phyloP scores from a whole-genome alignment of 1,139 yeast species.

The Groenewaldozyma sp. region DNA sequence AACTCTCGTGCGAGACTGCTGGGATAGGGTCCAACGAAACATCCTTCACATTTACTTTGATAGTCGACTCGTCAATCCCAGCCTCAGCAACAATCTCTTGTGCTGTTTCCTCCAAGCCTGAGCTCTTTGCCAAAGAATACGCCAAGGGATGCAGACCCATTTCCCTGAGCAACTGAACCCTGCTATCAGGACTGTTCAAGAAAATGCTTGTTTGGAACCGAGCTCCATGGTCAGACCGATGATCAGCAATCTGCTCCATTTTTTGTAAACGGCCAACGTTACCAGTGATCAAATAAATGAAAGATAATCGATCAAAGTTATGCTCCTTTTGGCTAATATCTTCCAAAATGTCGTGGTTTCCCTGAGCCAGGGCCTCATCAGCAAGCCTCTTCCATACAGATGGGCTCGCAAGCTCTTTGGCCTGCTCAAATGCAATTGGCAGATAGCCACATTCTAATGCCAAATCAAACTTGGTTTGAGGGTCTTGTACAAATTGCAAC shows the following conservation, averaged over 20 bases:
- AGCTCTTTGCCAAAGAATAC: conserved; percentile 82
- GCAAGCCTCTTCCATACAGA: conserved; percentile 77
- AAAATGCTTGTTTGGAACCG: conserved; percentile 78
- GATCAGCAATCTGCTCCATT: conserved; percentile 87
- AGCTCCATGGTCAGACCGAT: conserved; percentile 73
- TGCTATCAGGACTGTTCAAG: conserved; percentile 62
- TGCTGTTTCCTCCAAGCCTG: conserved; percentile 72
- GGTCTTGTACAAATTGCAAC: conserved; percentile 90
- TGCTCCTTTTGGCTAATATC: conserved; percentile 82
- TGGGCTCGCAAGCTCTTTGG: conserved; percentile 60
- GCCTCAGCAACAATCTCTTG: conserved; percentile 60
- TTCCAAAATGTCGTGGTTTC: conserved; percentile 79
- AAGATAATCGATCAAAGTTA: conserved; percentile 79
- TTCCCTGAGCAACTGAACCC: conserved; percentile 65
- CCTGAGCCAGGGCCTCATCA: conserved; percentile 81
- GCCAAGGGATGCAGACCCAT: conserved; percentile 86
- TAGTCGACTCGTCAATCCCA: conserved; percentile 48
- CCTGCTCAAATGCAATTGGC: conserved; percentile 81
- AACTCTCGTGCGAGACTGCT: conserved; percentile 38
- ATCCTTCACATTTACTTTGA: conserved; percentile 43
- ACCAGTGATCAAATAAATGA: conserved; percentile 79
- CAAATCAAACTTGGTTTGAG: conserved; percentile 90
- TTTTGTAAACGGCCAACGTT: conserved; percentile 62
- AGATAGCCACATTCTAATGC: conserved; percentile 92
- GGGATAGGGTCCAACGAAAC: conserved; percentile 35